phyloP scores from a whole-genome alignment of 2,329 filamentous ascomycete genomes.

The Xylaria multiplex region DNA sequence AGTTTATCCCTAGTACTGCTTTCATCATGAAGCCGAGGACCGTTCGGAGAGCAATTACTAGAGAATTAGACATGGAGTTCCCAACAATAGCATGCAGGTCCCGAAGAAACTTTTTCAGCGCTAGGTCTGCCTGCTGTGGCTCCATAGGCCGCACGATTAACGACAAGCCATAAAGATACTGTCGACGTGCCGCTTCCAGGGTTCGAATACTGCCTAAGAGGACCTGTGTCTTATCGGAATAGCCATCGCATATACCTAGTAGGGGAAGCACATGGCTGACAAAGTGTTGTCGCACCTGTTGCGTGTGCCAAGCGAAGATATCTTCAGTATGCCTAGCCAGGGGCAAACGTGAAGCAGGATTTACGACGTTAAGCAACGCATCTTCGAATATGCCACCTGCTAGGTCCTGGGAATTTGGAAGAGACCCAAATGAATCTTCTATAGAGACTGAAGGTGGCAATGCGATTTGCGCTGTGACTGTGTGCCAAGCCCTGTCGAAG shows the following conservation, averaged over 20 bases:
- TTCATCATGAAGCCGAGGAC: conserved; percentile 65
- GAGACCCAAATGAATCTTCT: conserved; percentile 64
- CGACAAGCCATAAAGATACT: conserved; percentile 65
- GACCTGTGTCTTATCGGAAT: conserved; percentile 57
- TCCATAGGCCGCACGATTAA: conserved; percentile 61
- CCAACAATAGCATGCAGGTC: conserved; percentile 73
- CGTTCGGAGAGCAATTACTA: conserved; percentile 64
- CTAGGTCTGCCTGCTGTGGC: conserved; percentile 51
- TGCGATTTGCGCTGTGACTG: conserved; percentile 66
- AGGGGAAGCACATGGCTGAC: conserved; percentile 67
- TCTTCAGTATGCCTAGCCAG: conserved; percentile 64
- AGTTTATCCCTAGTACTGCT: conserved; percentile 57
- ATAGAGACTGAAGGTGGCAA: conserved; percentile 65
- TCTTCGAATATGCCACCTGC: conserved; percentile 59
- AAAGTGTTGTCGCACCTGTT: conserved; percentile 70
- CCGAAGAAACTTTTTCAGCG: conserved; percentile 63
- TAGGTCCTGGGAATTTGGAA: conserved; percentile 54
- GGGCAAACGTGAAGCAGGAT: conserved; percentile 59
- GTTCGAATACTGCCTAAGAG: conserved; percentile 64
- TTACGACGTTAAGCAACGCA: conserved; percentile 64
- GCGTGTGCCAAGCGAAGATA: conserved; percentile 68
- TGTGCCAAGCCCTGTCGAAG: conserved; percentile 71
- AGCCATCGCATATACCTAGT: conserved; percentile 59
- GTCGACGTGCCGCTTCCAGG: conserved; percentile 67
- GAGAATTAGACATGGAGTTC: conserved; percentile 66